Evolutionary conservation across 2,329 filamentous ascomycete species (phyloP), one percentile per base, ranked within the genome.

Genomic region (Lomentospora prolificans): DNA sequence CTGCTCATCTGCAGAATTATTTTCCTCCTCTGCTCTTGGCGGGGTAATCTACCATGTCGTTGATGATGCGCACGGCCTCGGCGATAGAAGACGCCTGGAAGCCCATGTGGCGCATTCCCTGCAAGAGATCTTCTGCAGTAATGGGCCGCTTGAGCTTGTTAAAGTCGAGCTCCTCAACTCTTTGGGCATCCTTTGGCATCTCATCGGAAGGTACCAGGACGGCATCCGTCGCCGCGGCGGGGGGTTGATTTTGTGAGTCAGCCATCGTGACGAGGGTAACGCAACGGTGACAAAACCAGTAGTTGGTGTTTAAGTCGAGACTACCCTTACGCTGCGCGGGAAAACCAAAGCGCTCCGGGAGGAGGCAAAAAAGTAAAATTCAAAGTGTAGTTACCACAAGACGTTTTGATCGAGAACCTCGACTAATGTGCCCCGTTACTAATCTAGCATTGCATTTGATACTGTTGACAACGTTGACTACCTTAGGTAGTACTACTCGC

Each of bases 91-190:
- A 78, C 12, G 79, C 79, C 61, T 81, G 78, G 61, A 82, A 82
- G 77, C 92, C 94, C 86, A 95, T 96, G 69, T 84, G 78, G 55
- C 80, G 80, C 85, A 97, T 94, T 58, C 86, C 85, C 56, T 84
- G 76, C 24, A 94, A 80, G 61, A 99, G 78, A 67, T 96, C 89
- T 31, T 90, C 86, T 54, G 89, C 91, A 0, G 90, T 95, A 65
- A 96, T 86, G 59, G 86, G 81, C 36, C 82, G 79, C 58, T 83
- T 84, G 70, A 90, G 82, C 54, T 86, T 78, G 73, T 96, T 87
- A 73, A 97, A 99, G 67, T 99, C 92, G 59, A 97, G 81, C 64
- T 96, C 94, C 67, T 87, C 82, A 33, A 99, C 92, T 67, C 89
- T 81, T 61, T 85, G 83, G n/a, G 89, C 82, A 50, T 80, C 86